These are phyloP conservation scores for Erucastrum elatum DNA, from an alignment of 345 rosid species.

Conservation along the genomic window DNA sequence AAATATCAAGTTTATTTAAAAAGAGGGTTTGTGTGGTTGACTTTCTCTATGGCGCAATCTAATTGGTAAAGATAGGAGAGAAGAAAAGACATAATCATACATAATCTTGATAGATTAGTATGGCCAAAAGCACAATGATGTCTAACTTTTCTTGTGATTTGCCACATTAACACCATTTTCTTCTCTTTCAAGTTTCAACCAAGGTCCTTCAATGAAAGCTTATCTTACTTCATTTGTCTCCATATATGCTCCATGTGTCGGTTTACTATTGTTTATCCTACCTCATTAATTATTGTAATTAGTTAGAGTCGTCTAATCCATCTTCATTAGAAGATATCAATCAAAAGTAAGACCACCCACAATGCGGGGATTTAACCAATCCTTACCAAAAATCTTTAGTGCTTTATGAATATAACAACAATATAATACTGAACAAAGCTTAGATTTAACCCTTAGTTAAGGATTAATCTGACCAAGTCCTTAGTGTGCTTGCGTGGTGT, in stretches of 20 bases:
- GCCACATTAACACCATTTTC: slow-evolving; percentile 25
- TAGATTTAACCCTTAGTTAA: too few relatives aligned
- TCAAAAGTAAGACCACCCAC: neutral
- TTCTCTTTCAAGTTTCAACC: slow-evolving; percentile 30
- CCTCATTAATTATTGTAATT: slow-evolving; percentile 4
- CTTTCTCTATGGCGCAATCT: slow-evolving; percentile 28
- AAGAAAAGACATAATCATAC: slow-evolving; percentile 33
- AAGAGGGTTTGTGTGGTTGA: slow-evolving; percentile 21
- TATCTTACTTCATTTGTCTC: slow-evolving; percentile 20
- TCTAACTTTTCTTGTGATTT: slow-evolving; percentile 34
- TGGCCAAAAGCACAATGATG: slow-evolving; percentile 37
- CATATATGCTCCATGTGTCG: slow-evolving; percentile 19
- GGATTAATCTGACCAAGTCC: too few relatives aligned
- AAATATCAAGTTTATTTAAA: slow-evolving; percentile 24
- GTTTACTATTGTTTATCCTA: slow-evolving; percentile 6
- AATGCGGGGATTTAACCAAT: too few relatives aligned
- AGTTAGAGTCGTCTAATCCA: slow-evolving; percentile 31
- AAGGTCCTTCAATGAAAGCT: slow-evolving; percentile 4
- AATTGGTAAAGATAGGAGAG: slow-evolving; percentile 15
- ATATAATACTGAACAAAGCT: too few relatives aligned
- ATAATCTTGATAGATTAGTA: slow-evolving; percentile 30
- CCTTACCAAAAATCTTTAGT: too few relatives aligned
- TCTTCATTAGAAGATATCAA: slow-evolving; percentile 18
- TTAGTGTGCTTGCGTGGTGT: too few relatives aligned
- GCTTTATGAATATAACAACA: too few relatives aligned